phyloP scores from a whole-genome alignment of 2,329 filamentous ascomycete genomes.

The Tolypocladium ophioglossoides region DNA sequence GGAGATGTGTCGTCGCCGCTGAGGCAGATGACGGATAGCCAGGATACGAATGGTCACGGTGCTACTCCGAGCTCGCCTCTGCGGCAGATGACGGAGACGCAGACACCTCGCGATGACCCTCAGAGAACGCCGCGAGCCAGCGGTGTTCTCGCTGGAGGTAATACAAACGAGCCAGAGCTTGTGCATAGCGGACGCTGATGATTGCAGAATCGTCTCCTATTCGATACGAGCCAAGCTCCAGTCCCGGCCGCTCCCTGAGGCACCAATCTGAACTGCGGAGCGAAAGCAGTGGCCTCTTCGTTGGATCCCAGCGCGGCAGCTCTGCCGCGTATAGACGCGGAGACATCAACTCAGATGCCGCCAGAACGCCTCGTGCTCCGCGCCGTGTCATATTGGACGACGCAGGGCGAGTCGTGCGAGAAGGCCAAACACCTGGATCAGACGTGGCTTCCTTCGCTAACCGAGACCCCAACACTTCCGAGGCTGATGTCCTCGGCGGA shows the following conservation, averaged over 20 bases:
- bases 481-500: conserved; percentile 80
- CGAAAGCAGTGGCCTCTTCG: conserved; percentile 80
- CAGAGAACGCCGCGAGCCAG: conserved; percentile 64
- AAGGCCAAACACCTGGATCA: conserved; percentile 39
- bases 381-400: conserved; percentile 51
- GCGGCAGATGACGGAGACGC: conserved; percentile 47
- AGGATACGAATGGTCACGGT: conserved; percentile 32
- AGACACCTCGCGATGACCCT: conserved; percentile 37
- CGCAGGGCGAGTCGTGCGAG: conserved; percentile 44
- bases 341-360: conserved; percentile 76
- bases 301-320: conserved; percentile 50
- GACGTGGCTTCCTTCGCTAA: conserved; percentile 52
- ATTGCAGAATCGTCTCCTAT: conserved; percentile 79
- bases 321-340: conserved; percentile 52
- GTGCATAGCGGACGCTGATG: conserved; percentile 4
- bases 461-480: conserved; percentile 74
- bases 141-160: conserved; percentile 51
- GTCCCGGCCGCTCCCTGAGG: conserved; percentile 55
- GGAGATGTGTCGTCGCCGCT: conserved; percentile 41
- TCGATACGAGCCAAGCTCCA: conserved; percentile 82
- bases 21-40: conserved; percentile 45
- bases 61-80: conserved; percentile 47
- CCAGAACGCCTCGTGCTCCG: conserved; percentile 40
- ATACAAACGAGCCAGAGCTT: conserved; percentile 11
- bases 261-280: conserved; percentile 65